Conservation (phyloP, 257 asterid genomes). For the Fraxinus quadrangulata region DNA sequence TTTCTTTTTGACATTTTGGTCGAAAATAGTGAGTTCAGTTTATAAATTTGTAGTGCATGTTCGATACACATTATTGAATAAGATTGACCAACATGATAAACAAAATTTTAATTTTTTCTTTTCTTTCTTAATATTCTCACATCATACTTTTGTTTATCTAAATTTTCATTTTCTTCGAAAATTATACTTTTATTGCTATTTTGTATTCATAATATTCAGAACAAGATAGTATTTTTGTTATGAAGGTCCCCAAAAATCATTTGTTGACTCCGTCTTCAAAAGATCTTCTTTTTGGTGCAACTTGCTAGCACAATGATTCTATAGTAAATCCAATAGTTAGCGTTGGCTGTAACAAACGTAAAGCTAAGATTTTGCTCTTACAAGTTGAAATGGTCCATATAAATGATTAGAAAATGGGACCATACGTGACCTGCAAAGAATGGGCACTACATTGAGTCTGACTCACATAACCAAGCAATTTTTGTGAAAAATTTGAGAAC, state of each 20-base stretch:
- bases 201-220: background rate
- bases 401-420: conserved; percentile 5
- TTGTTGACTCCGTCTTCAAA: background rate
- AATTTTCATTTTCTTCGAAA: too few species aligned
- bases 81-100: too few species aligned
- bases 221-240: too few species aligned
- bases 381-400: conserved; percentile 24
- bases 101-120: too few species aligned
- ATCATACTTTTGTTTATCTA: too few species aligned
- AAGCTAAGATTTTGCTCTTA: background rate
- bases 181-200: too few species aligned
- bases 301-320: conserved; percentile 6
- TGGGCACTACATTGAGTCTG: background rate
- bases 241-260: background rate
- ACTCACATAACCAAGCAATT: background rate
- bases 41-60: too few species aligned
- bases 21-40: too few species aligned
- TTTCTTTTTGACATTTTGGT: background rate
- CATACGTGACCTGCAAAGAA: background rate
- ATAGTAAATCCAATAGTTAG: background rate
- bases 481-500: background rate
- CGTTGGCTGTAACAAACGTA: background rate
- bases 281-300: background rate
- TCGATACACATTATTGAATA: too few species aligned
- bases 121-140: background rate